Conservation (phyloP, 805 yeast genomes). For the Lipomyces starkeyi region DNA sequence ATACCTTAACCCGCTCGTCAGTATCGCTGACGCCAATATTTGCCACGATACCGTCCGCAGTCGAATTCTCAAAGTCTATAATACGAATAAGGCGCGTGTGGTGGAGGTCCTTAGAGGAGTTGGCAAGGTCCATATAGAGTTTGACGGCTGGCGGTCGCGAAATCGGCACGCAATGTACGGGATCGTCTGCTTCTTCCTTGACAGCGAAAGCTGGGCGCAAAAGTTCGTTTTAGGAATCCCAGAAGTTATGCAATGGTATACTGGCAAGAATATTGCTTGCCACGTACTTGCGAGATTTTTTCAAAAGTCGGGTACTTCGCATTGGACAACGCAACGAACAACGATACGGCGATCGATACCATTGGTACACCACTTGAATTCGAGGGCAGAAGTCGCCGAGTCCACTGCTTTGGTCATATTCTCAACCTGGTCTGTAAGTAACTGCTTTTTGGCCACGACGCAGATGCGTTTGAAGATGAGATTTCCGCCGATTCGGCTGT, state of each 20-base stretch:
- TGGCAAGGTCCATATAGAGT: constrained; percentile 7
- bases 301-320: too few species aligned
- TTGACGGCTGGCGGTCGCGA: constrained; percentile 7
- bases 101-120: constrained; percentile 5
- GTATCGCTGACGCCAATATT: constrained; percentile 6
- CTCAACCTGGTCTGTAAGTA: too few species aligned
- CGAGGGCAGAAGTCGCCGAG: too few species aligned
- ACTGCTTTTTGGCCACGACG: too few species aligned
- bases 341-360: too few species aligned
- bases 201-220: neutral
- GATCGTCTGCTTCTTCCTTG: constrained; percentile 8
- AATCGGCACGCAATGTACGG: constrained; percentile 7
- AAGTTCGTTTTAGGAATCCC: neutral
- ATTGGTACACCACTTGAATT: too few species aligned
- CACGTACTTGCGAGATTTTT: neutral
- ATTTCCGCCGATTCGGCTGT: too few species aligned
- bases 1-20: constrained; percentile 7
- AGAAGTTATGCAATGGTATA: constrained; percentile 4
- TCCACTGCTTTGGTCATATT: too few species aligned
- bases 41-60: constrained; percentile 10
- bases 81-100: constrained; percentile 2
- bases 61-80: constrained; percentile 4
- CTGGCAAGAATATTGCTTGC: neutral
- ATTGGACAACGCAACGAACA: too few species aligned
- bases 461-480: too few species aligned